Base-by-base conservation (phyloP, 306 rosid genomes). In the Lathyrus oleraceus region DNA sequence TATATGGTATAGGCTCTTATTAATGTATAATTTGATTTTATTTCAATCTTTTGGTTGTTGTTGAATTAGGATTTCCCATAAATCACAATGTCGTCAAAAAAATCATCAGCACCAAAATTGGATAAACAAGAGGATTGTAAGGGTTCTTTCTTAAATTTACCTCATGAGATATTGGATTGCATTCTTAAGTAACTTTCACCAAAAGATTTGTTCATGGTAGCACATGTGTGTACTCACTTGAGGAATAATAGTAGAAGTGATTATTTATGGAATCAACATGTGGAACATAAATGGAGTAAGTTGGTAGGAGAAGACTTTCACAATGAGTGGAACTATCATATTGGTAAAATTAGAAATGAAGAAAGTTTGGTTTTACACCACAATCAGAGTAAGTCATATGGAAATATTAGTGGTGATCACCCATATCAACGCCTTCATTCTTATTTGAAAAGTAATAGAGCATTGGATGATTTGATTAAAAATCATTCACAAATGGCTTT, bases 401-500 rank as follows among this genome's bases (percentile, higher is more conserved):
- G 76, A 6, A 40, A 76, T 53, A 42, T 21, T 32, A 64, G 28
- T 65, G 81, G 73, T 54, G 73, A 11, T 44, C 71, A 72, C 62
- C 77, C 81, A 32, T 15, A 23, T 5, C 20, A 63, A 32, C 12
- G 5, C 52, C 59, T 76, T 14, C 8, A 53, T 62, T 76, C 81
- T 40, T 69, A 61, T 63, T 62, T 76, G 61, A 59, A 70, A 9
- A 62, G 53, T 42, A 52, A 51, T 15, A 10, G 13, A 13, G 64
- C 44, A 49, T 9, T 62, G 12, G 32, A 58, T 52, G 10, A 1
- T 53, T 63, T 70, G 66, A 10, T 63, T 28, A 58, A 56, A 81
- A 76, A 69, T 83, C 84, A 84, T 72, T 76, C 89, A 6, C 51
- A 76, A 71, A 61, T 85, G 85, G 79, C 84, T 67, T 66, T 78